Percentiles rank a stretch among this genome's conserved stretches.
These are phyloP conservation scores for Fistulina hepatica DNA, from an alignment of 1,284 basidiomycete genomes.

Conservation along the genomic window DNA sequence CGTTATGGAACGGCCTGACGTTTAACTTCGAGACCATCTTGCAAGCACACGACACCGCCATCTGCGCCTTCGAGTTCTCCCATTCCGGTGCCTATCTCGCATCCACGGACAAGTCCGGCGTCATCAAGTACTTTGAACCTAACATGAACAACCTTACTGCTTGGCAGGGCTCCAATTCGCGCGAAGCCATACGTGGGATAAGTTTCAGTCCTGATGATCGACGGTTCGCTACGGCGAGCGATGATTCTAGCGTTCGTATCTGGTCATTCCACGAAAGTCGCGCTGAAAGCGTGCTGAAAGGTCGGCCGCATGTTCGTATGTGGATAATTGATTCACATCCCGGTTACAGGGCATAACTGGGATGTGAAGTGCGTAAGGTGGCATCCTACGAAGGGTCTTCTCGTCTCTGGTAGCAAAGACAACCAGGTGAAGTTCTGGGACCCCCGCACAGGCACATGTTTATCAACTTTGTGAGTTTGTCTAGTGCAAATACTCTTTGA, in stretches of 20 bases:
- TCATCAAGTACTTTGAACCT: constrained; percentile 97
- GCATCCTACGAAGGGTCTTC: constrained; percentile 92
- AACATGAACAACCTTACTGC: constrained; percentile 98
- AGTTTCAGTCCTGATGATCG: constrained; percentile 89
- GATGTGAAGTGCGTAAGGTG: constrained; percentile 98
- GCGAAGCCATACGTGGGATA: constrained; percentile 83
- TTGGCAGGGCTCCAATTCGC: constrained; percentile 71
- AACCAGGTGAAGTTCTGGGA: constrained; percentile 99
- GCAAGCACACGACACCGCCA: constrained; percentile 92
- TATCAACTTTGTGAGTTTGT: constrained; percentile 69
- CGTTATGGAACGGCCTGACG: constrained; percentile 96
- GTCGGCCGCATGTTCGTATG: constrained; percentile 30
- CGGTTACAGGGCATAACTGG: constrained; percentile 85
- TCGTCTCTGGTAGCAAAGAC: constrained; percentile 93
- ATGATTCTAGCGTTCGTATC: constrained; percentile 88
- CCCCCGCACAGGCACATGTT: constrained; percentile 77
- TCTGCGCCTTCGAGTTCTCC: constrained; percentile 83
- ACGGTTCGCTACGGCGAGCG: constrained; percentile 88
- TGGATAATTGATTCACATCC: constrained; percentile 1
- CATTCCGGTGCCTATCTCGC: constrained; percentile 87
- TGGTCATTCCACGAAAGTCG: constrained; percentile 92
- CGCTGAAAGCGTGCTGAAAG: constrained; percentile 80
- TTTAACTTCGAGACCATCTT: constrained; percentile 99
- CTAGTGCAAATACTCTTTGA: constrained; percentile 2
- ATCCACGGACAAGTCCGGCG: constrained; percentile 86